Evolutionary conservation across 225 moss, liverwort and hornwort species (phyloP), one percentile per base, ranked within the genome.

Genomic region (Straminergon stramineum): DNA sequence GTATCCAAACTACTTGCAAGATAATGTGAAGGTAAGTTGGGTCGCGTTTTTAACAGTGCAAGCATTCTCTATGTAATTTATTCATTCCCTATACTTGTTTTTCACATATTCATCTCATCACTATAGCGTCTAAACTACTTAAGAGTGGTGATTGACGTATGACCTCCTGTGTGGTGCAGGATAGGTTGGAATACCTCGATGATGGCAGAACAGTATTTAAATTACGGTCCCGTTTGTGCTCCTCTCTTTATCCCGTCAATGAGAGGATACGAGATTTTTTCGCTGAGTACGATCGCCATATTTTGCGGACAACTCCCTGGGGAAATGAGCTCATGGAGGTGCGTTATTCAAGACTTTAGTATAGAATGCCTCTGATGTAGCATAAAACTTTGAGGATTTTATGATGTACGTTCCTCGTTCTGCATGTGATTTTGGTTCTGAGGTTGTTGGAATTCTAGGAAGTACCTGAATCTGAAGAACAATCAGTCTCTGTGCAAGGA

Each of bases 281-380:
- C 87, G 91, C 95, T 71, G 99, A 97, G 89, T 99, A 97, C 79
- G 99, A 99, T 89, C 97, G 97, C 77, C 97, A 97, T 87, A 91
- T 99, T 90, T 94, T 97, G 88, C 94, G 97, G 84, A 97, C 96
- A 88, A 96, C 97, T 89, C 97, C 95, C 24, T 99, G 99, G 99
- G 99, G 97, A 88, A 97, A 96, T 90, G 99, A 99, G 90, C 97
- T 99, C 56, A 95, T 99, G 92, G 99, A 99, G 97, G 98, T 99
- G 87, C 82, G 85, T 78, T 88, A 84, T 79, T 88, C 45, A 79
- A 86, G 58, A 68, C 76, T 82, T 85, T 11, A 39, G 60, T 31
- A 24, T 45, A 86, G 66, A 78, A 85, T 82, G 41, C 84, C 37
- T 37, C 61, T 60, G 88, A 86, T 57, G 51, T 67, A 58, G 60